Percentiles rank a stretch among this genome's conserved stretches.
Evolutionary conservation across 108 stramenopile species (phyloP).

Genomic region (Ochromonas danica): DNA sequence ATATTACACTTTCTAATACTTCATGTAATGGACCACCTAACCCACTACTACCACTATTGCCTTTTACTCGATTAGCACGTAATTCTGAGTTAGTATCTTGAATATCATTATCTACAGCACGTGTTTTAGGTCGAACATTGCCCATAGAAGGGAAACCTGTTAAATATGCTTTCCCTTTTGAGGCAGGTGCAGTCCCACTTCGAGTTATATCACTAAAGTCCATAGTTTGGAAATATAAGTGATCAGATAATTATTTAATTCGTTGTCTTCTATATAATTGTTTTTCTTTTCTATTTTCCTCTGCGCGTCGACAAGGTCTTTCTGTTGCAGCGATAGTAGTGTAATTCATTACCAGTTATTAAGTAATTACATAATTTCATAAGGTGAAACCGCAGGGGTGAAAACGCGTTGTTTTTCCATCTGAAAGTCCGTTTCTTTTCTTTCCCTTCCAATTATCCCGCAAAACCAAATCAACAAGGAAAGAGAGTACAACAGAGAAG

Average conservation of each 20-base stretch:
- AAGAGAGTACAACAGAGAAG: no score
- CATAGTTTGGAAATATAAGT: neutral
- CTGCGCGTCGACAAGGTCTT: no score
- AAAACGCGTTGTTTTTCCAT: no score
- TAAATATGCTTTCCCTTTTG: neutral
- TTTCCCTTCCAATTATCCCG: no score
- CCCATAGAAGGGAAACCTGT: neutral
- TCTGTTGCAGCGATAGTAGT: no score
- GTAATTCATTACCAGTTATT: no score
- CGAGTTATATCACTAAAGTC: neutral
- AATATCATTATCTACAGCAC: constrained; percentile 6
- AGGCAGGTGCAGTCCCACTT: constrained; percentile 7
- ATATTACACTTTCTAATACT: neutral
- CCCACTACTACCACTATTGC: neutral
- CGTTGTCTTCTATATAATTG: neutral
- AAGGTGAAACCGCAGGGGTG: no score
- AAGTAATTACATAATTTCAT: no score
- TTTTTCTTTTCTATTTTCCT: no score
- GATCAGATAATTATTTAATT: neutral
- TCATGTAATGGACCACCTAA: neutral
- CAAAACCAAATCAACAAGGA: no score
- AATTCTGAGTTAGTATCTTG: neutral
- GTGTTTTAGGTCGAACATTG: neutral
- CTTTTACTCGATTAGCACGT: neutral
- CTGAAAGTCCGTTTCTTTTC: no score